A percentile compares a stretch with the other conserved stretches of the same genome.
These are phyloP conservation scores for Eleusine coracana DNA, from an alignment of 176 grass and related monocot species.

Conservation along the genomic window DNA sequence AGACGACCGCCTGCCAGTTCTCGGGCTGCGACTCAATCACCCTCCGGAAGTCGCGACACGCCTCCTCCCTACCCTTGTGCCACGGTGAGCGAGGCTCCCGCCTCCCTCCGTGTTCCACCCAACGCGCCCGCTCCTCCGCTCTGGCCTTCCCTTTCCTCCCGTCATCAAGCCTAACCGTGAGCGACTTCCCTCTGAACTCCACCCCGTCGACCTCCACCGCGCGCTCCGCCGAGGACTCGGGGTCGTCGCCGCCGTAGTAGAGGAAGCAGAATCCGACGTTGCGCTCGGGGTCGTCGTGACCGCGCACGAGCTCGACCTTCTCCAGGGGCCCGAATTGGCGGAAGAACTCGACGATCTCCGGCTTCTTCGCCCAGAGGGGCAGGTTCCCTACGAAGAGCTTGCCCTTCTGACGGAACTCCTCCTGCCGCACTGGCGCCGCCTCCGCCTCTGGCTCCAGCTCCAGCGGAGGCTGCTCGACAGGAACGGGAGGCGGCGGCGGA, in stretches of 20 bases:
- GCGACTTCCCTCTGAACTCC: constrained; percentile 75
- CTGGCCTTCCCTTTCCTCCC: constrained; percentile 69
- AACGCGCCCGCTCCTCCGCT: constrained; percentile 63
- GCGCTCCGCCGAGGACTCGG: constrained; percentile 51
- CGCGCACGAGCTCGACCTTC: constrained; percentile 79
- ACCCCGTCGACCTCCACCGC: constrained; percentile 83
- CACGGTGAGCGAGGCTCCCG: constrained; percentile 70
- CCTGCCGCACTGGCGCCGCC: background rate
- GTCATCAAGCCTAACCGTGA: constrained; percentile 84
- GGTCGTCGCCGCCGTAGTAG: constrained; percentile 63
- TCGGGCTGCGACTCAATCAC: constrained; percentile 76
- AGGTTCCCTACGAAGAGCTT: constrained; percentile 95
- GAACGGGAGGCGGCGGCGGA: constrained; percentile 26
- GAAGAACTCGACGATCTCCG: constrained; percentile 81
- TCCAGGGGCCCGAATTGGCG: constrained; percentile 86
- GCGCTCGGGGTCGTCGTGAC: constrained; percentile 74
- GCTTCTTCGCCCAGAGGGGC: constrained; percentile 69
- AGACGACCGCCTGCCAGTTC: constrained; percentile 91
- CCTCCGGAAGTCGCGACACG: constrained; percentile 58
- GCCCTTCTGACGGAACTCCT: constrained; percentile 63
- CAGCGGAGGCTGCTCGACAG: background rate
- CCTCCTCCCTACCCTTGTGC: constrained; percentile 77
- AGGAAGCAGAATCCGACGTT: constrained; percentile 94
- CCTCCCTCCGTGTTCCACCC: constrained; percentile 48
- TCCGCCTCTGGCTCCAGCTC: constrained; percentile 13